phyloP scores from a whole-genome alignment of 2,329 filamentous ascomycete species.

The Capronia americana region DNA sequence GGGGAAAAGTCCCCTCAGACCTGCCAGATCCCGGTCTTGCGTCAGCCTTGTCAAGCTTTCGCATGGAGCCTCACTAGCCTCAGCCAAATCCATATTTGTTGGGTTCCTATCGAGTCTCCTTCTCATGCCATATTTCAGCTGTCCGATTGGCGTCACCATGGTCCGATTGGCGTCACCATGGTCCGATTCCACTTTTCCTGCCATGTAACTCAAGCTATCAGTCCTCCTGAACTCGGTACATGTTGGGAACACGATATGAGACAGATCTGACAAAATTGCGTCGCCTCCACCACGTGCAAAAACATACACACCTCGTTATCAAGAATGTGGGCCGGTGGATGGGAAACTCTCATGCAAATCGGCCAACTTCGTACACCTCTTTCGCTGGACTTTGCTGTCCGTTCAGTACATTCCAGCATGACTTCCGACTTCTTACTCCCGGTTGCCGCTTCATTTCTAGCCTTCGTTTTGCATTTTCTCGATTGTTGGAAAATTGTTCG shows the following conservation, averaged over 20 bases:
- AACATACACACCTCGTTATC: slow-evolving; percentile 17
- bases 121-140: slow-evolving; percentile 12
- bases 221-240: neutral
- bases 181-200: slow-evolving; percentile 10
- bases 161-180: neutral
- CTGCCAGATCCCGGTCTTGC: neutral
- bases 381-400: neutral
- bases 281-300: slow-evolving; percentile 22
- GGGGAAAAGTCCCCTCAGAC: slow-evolving; percentile 2
- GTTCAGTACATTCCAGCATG: neutral
- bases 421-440: neutral
- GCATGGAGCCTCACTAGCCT: slow-evolving; percentile 13
- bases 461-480: neutral
- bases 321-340: slow-evolving; percentile 15
- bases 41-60: slow-evolving; percentile 26
- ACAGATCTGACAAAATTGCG: slow-evolving; percentile 11
- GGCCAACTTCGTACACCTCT: neutral
- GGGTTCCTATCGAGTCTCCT: slow-evolving; percentile 7
- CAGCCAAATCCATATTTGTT: slow-evolving; percentile 16
- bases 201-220: neutral
- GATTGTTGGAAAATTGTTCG: slow-evolving; percentile 1
- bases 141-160: slow-evolving; percentile 6
- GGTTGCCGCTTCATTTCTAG: neutral
- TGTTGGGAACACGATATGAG: slow-evolving; percentile 1
- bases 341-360: slow-evolving; percentile 3